phyloP scores from a whole-genome alignment of 2,329 filamentous ascomycete species.

The Clonostachys rhizophaga region DNA sequence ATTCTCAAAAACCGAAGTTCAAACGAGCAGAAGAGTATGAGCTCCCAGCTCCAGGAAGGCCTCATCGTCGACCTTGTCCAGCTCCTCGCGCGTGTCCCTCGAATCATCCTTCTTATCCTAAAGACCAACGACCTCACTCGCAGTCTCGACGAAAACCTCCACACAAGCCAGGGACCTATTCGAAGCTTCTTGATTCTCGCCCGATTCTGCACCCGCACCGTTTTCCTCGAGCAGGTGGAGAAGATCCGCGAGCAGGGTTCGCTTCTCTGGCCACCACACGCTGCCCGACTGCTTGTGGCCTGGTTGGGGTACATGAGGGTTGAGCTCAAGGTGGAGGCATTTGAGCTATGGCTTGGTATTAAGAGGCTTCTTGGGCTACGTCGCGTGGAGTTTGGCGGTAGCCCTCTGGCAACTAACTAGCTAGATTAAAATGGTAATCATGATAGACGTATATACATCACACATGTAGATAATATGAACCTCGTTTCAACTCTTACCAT shows the following conservation, averaged over 20 bases:
- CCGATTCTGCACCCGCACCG: conserved; percentile 62
- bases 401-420: conserved; percentile 7
- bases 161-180: conserved; percentile 65
- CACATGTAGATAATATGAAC: too few relatives aligned
- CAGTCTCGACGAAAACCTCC: conserved; percentile 85
- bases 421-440: background rate
- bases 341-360: conserved; percentile 55
- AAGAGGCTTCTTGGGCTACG: conserved; percentile 40
- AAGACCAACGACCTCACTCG: conserved; percentile 98
- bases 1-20: conserved; percentile 56
- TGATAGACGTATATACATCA: conserved; percentile 1
- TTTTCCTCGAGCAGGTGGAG: conserved; percentile 61
- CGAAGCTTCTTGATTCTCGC: conserved; percentile 65
- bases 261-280: conserved; percentile 53
- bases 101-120: conserved; percentile 89
- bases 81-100: conserved; percentile 80
- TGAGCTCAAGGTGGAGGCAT: conserved; percentile 57
- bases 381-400: conserved; percentile 15
- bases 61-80: conserved; percentile 85
- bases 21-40: conserved; percentile 83
- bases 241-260: conserved; percentile 47
- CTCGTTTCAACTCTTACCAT: too few relatives aligned
- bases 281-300: conserved; percentile 46
- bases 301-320: conserved; percentile 56
- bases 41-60: conserved; percentile 78